Base-by-base conservation (phyloP, 78 protist species). In the Speleostelium caveatum region DNA sequence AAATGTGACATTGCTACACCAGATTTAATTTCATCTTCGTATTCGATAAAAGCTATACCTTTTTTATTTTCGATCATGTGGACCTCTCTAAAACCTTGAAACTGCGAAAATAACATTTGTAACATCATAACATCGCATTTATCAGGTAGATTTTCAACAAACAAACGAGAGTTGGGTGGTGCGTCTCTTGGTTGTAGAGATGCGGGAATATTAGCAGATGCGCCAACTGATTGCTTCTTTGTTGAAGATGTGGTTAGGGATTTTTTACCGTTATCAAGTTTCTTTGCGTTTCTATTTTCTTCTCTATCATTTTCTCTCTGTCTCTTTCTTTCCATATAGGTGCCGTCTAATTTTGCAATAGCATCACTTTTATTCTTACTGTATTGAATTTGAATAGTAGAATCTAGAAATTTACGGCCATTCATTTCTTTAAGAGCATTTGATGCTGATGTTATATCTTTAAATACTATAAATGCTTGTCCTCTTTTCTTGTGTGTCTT, bases 381-480 rank as follows among this genome's bases (percentile, higher is more conserved):
- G 71, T 86, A 96, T 66, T 33, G 62, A n/a, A 96, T 42, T 39
- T 53, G 36, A 96, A 98, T 95, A 22, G 93, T 95, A 91, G 96
- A 94, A 39, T 71, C 98, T 65, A 86, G 96, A 51, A 98, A 97
- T 24, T 45, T 32, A 35, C 95, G 93, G n/a, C 97, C 95, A 49
- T 98, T 94, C 96, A 98, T 14, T 33, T 66, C 68, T 28, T 73
- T 53, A 21, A 98, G 3, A 0, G 99, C 99, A 22, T 49, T 41
- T 1, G 96, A 71, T 7, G 99, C 99, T 6, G 93, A n/a, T 0
- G 86, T 19, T 5, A 94, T 28, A 38, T 98, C 99, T 16, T 66
- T 67, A 87, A 94, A 98, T 17, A 95, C 98, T 6, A 98, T 78
- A 51, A 97, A 98, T 21, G 99, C 99, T 85, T 98, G 99, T 26